Percentiles rank a stretch among this genome's conserved stretches.
These are phyloP conservation scores for Euphrasia arctica DNA, from an alignment of 305 asterid species.

Conservation along the genomic window DNA sequence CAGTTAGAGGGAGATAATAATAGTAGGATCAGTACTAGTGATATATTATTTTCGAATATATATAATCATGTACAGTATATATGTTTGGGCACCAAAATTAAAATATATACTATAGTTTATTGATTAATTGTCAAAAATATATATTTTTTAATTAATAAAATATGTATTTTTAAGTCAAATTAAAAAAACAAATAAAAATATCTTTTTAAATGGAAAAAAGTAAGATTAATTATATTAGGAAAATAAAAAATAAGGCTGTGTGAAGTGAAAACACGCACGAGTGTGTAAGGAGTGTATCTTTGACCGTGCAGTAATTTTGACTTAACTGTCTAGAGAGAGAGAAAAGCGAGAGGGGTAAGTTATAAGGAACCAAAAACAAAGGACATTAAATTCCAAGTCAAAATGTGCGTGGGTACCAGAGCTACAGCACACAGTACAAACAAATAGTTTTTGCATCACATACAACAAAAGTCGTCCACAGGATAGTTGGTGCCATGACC, in stretches of 20 bases:
- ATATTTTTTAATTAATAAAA: no score
- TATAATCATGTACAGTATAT: no score
- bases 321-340: not conserved
- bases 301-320: slow-evolving; percentile 41
- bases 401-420: slow-evolving; percentile 16
- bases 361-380: not conserved
- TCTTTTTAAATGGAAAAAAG: no score
- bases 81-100: no score
- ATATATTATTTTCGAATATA: no score
- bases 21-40: no score
- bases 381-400: not conserved
- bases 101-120: no score
- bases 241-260: not conserved
- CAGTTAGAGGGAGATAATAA: no score
- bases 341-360: not conserved
- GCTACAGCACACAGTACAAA: slow-evolving; percentile 27
- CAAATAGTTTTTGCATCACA: slow-evolving; percentile 24
- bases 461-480: slow-evolving; percentile 36
- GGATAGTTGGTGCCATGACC: slow-evolving; percentile 40
- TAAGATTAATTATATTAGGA: not conserved
- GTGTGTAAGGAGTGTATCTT: slow-evolving; percentile 13
- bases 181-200: no score
- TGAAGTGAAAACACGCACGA: not conserved
- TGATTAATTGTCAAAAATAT: no score
- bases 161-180: no score